These are phyloP conservation scores for Citrus glauca DNA, from an alignment of 345 rosid genomes.

Conservation along the genomic window DNA sequence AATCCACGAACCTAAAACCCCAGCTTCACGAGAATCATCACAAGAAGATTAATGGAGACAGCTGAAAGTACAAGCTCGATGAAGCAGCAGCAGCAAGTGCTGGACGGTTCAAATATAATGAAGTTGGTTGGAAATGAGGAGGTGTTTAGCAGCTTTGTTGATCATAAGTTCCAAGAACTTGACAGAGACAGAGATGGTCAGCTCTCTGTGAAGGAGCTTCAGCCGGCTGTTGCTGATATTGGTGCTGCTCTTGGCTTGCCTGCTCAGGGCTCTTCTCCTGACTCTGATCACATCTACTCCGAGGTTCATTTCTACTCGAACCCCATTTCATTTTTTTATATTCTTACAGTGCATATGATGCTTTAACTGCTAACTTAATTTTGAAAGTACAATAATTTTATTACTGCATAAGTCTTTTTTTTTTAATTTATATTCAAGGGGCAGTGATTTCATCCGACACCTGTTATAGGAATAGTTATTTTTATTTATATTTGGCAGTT, in stretches of 20 bases:
- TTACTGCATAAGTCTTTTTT: too few relatives aligned
- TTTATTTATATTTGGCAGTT: too few relatives aligned
- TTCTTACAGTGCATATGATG: neutral
- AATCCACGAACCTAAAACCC: neutral
- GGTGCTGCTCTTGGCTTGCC: slow-evolving; percentile 96
- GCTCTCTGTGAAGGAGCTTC: slow-evolving; percentile 77
- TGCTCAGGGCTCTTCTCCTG: slow-evolving; percentile 69
- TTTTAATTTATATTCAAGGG: too few relatives aligned
- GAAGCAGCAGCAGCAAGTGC: slow-evolving; percentile 26
- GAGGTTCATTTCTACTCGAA: slow-evolving; percentile 42
- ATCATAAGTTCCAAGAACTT: slow-evolving; percentile 74
- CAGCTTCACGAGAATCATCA: slow-evolving; percentile 19
- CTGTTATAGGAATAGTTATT: too few relatives aligned
- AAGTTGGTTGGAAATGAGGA: slow-evolving; percentile 79
- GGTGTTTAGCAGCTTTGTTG: slow-evolving; percentile 73
- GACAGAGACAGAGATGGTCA: slow-evolving; percentile 77
- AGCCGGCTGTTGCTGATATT: slow-evolving; percentile 93
- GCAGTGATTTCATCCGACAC: too few relatives aligned
- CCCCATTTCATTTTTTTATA: neutral
- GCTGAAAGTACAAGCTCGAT: slow-evolving; percentile 7
- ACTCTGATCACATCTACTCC: slow-evolving; percentile 79
- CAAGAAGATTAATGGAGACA: slow-evolving; percentile 30
- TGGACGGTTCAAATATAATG: slow-evolving; percentile 91
- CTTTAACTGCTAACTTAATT: too few relatives aligned
- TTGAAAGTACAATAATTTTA: too few relatives aligned